Conservation (phyloP, 148 eudicot genomes). For the Amaranthus cruentus region DNA sequence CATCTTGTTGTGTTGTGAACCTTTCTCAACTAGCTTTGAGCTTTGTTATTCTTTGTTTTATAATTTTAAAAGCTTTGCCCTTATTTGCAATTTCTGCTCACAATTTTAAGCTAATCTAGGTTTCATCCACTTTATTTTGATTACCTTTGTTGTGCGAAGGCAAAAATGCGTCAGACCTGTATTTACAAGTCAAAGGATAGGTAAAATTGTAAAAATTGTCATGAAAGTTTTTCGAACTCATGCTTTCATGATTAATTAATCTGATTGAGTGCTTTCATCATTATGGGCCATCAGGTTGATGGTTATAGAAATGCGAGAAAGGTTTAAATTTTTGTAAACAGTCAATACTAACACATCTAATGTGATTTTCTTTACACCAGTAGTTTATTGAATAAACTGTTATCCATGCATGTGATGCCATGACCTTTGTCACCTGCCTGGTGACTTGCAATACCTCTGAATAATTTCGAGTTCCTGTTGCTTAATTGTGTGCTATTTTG, state of each 20-base stretch:
- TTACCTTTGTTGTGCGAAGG: neutral
- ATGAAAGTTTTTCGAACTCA: too few relatives aligned
- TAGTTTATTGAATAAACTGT: too few relatives aligned
- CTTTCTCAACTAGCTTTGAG: neutral
- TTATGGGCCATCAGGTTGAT: too few relatives aligned
- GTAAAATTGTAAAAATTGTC: neutral
- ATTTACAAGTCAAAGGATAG: neutral
- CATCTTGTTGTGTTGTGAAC: neutral
- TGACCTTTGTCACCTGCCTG: slow-evolving; percentile 2
- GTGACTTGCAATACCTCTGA: neutral
- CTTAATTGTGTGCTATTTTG: neutral
- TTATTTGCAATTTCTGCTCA: neutral
- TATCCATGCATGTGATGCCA: neutral
- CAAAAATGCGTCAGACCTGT: neutral
- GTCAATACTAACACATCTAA: too few relatives aligned
- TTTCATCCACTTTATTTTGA: neutral
- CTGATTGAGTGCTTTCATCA: too few relatives aligned
- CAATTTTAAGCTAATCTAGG: neutral
- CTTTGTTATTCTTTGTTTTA: neutral
- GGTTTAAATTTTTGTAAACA: too few relatives aligned
- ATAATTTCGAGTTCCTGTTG: neutral
- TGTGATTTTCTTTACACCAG: too few relatives aligned
- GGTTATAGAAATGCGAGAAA: too few relatives aligned
- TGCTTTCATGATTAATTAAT: too few relatives aligned
- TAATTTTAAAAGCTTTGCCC: neutral